These are phyloP conservation scores for Leccinum boreale DNA, from an alignment of 768 basidiomycete species.

Conservation along the genomic window DNA sequence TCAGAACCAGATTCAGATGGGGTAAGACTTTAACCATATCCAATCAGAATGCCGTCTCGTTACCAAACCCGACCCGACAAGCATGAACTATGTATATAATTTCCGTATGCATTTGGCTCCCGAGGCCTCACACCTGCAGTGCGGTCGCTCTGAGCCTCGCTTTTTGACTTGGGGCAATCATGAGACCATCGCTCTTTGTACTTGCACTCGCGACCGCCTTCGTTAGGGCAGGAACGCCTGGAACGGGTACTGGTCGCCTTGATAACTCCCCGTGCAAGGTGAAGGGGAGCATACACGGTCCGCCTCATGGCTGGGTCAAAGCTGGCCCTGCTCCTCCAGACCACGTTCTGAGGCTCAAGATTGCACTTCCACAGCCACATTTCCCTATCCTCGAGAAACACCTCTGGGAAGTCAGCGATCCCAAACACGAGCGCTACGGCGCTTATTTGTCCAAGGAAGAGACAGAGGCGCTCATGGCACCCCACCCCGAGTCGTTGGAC, in stretches of 20 bases:
- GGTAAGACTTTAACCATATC: neutral
- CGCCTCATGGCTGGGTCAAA: constrained; percentile 49
- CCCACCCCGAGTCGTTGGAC: constrained; percentile 49
- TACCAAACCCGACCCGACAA: too few relatives aligned
- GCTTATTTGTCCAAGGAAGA: constrained; percentile 61
- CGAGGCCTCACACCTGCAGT: neutral
- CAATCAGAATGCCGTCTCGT: neutral
- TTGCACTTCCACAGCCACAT: constrained; percentile 53
- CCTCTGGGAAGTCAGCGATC: constrained; percentile 57
- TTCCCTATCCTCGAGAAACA: constrained; percentile 49
- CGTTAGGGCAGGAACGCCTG: constrained; percentile 9
- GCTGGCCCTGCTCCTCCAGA: constrained; percentile 42
- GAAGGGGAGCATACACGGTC: constrained; percentile 44
- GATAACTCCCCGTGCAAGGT: constrained; percentile 28
- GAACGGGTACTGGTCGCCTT: neutral
- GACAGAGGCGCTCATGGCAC: constrained; percentile 59
- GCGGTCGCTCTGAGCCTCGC: neutral
- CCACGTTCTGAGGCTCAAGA: constrained; percentile 50
- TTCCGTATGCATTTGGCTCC: neutral
- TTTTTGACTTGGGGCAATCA: neutral
- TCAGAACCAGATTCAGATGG: neutral
- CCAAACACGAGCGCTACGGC: constrained; percentile 51
- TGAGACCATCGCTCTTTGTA: constrained; percentile 9
- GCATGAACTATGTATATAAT: neutral
- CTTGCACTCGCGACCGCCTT: constrained; percentile 14